A percentile compares a stretch with the other conserved stretches of the same genome.
These are phyloP conservation scores for Bretschneidera sinensis DNA, from an alignment of 345 rosid genomes.

Conservation along the genomic window DNA sequence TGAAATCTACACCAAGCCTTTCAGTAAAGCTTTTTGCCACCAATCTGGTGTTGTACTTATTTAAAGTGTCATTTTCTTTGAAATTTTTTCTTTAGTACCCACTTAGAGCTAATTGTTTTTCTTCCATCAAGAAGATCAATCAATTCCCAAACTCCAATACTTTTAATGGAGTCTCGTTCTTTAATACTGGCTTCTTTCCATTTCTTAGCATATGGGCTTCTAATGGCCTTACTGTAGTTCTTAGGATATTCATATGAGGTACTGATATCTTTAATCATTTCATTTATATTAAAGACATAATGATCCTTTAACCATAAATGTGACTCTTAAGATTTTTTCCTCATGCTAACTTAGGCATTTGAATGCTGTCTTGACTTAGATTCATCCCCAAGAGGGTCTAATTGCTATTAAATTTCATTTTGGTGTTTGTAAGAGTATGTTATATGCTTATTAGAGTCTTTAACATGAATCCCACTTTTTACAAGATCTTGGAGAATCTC, in stretches of 20 bases:
- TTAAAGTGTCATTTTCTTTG: neutral
- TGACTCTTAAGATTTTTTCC: too few species aligned
- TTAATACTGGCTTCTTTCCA: neutral
- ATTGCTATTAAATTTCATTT: too few species aligned
- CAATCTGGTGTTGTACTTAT: constrained; percentile 5
- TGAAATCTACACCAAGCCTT: neutral
- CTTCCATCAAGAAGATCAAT: neutral
- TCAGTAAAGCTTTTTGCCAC: neutral
- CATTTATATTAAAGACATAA: neutral
- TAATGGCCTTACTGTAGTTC: too few species aligned
- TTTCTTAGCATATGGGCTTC: neutral
- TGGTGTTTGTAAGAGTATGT: too few species aligned
- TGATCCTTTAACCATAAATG: too few species aligned
- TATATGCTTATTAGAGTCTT: too few species aligned
- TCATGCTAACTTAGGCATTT: too few species aligned
- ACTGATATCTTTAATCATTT: neutral
- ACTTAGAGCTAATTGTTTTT: neutral
- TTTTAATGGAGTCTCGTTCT: neutral
- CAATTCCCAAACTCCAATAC: too few species aligned
- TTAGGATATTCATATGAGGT: neutral
- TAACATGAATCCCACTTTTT: too few species aligned
- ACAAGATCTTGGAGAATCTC: too few species aligned
- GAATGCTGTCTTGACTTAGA: too few species aligned
- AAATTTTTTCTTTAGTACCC: neutral
- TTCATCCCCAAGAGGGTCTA: too few species aligned